Conservation (phyloP, 2,329 filamentous ascomycete species). For the Fusarium fracticaudum region DNA sequence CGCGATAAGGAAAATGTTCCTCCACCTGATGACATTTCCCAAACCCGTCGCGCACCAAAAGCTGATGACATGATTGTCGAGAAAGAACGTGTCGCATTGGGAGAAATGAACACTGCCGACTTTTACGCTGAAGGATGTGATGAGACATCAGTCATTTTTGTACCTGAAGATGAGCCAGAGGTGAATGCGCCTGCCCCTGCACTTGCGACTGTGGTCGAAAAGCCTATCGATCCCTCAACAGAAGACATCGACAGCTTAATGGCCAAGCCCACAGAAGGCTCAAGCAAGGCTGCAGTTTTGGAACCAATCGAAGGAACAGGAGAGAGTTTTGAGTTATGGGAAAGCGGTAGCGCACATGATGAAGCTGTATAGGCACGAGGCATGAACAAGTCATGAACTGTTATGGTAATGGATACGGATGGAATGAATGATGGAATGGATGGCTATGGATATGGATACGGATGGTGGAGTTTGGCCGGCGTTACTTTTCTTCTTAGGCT, state of each 20-base stretch:
- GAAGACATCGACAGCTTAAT: conserved; percentile 51
- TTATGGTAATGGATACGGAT: conserved; percentile 3
- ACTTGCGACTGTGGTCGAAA: conserved; percentile 11
- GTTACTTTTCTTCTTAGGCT: conserved; percentile 37
- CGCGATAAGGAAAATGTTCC: conserved; percentile 94
- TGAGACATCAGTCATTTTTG: conserved; percentile 67
- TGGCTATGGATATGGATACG: not conserved
- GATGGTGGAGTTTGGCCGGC: conserved; percentile 20
- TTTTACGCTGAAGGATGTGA: conserved; percentile 75
- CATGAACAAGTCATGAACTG: not conserved
- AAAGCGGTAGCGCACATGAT: conserved; percentile 72
- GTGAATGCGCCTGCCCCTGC: not conserved
- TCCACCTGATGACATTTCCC: conserved; percentile 71
- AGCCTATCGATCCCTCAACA: conserved; percentile 33
- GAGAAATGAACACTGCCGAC: conserved; percentile 73
- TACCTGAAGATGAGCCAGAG: conserved; percentile 65
- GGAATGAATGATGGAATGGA: not conserved
- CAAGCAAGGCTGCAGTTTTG: conserved; percentile 58
- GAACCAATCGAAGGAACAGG: conserved; percentile 67
- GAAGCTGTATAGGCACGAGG: conserved; percentile 50
- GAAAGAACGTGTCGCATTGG: conserved; percentile 71
- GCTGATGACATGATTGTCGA: conserved; percentile 69
- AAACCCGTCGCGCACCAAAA: conserved; percentile 54
- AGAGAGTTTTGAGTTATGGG: conserved; percentile 75
- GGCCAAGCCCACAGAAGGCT: conserved; percentile 48